A percentile compares a stretch with the other conserved stretches of the same genome.
phyloP scores from a whole-genome alignment of 306 rosid genomes.

The Begonia fuchsioides region DNA sequence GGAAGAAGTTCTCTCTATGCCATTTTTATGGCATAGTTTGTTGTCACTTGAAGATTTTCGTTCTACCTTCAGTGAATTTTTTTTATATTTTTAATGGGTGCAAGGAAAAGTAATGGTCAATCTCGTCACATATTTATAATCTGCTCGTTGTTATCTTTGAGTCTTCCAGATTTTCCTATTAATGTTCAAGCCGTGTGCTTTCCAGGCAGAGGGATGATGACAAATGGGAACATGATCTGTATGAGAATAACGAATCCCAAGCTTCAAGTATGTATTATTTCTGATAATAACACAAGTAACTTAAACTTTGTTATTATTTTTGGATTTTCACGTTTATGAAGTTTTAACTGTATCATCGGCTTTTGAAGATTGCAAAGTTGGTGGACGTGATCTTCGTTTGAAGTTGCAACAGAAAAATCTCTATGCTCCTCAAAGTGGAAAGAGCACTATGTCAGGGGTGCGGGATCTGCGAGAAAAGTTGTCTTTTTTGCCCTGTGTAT shows the following conservation, averaged over 20 bases:
- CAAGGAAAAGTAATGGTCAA: too few species aligned
- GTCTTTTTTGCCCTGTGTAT: constrained; percentile 57
- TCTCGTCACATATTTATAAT: too few species aligned
- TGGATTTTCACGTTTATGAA: too few species aligned
- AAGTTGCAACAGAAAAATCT: constrained; percentile 84
- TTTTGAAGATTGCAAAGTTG: constrained; percentile 57
- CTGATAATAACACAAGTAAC: constrained; percentile 20
- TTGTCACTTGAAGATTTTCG: too few species aligned
- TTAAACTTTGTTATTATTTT: constrained; percentile 19
- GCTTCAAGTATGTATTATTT: constrained; percentile 58
- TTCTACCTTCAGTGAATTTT: too few species aligned
- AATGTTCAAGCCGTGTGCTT: constrained; percentile 9
- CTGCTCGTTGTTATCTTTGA: too few species aligned
- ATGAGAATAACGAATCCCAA: constrained; percentile 33
- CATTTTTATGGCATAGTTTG: too few species aligned
- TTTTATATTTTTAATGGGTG: too few species aligned
- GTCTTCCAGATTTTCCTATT: too few species aligned
- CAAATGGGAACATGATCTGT: constrained; percentile 99
- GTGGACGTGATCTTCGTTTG: constrained; percentile 78
- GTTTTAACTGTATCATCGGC: constrained; percentile 44
- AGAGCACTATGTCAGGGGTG: constrained; percentile 37
- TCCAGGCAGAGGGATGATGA: constrained; percentile 90
- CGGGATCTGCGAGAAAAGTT: constrained; percentile 86
- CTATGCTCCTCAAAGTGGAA: constrained; percentile 48
- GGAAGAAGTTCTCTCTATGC: too few species aligned